Conservation (phyloP, 2,329 filamentous ascomycete species). For the Tolypocladium capitatum region DNA sequence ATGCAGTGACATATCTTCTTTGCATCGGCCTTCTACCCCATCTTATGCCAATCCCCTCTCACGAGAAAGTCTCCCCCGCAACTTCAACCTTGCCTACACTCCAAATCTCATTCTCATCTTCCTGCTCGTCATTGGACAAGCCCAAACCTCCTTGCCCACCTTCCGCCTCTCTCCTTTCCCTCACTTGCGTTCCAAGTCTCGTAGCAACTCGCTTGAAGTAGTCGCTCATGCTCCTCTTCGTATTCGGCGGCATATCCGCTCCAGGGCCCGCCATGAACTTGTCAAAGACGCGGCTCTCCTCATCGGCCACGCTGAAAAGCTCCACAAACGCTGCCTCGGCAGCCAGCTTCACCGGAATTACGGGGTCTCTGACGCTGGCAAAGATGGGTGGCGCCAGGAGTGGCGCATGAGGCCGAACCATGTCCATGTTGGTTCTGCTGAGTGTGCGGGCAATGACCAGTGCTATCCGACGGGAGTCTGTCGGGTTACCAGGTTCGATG, state of each 20-base stretch:
- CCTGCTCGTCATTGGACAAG: constrained; percentile 76
- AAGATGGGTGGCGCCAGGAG: constrained; percentile 77
- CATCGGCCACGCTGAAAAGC: constrained; percentile 79
- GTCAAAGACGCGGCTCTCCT: constrained; percentile 77
- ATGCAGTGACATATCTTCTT: background rate
- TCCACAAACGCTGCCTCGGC: constrained; percentile 90
- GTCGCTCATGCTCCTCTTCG: constrained; percentile 83
- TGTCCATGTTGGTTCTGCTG: constrained; percentile 63
- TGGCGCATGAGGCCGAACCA: constrained; percentile 68
- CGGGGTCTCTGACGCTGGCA: constrained; percentile 72
- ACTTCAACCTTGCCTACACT: constrained; percentile 84
- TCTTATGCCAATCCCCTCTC: constrained; percentile 13
- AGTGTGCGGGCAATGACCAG: constrained; percentile 82
- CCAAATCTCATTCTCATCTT: constrained; percentile 94
- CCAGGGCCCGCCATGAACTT: constrained; percentile 67
- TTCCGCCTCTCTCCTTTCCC: constrained; percentile 83
- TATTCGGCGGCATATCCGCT: constrained; percentile 52
- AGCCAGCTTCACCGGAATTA: constrained; percentile 91
- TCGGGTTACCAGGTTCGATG: constrained; percentile 64
- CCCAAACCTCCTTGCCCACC: constrained; percentile 78
- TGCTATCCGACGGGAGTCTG: constrained; percentile 73
- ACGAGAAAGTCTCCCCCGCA: constrained; percentile 43
- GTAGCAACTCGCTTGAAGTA: constrained; percentile 93
- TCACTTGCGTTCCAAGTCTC: constrained; percentile 70
- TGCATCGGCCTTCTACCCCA: constrained; percentile 6